Conservation (phyloP, 2,329 filamentous ascomycete species). For the Aspergillus carbonarius region DNA sequence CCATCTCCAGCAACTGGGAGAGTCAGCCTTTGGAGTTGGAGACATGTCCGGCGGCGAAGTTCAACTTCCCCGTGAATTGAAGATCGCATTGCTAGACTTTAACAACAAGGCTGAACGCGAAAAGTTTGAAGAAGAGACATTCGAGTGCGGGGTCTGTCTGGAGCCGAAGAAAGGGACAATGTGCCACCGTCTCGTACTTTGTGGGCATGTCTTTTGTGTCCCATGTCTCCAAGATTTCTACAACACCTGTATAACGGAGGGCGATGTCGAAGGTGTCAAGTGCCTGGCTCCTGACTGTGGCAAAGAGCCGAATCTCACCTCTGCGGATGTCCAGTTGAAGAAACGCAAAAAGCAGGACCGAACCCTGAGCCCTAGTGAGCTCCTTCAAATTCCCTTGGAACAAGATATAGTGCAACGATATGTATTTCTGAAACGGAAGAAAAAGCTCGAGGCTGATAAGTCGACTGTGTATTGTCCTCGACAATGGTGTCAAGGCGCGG, state of each 20-base stretch:
- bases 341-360: slow-evolving; percentile 62
- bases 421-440: slow-evolving; percentile 87
- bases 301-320: slow-evolving; percentile 52
- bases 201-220: slow-evolving; percentile 87
- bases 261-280: slow-evolving; percentile 73
- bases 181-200: slow-evolving; percentile 80
- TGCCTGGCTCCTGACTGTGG: slow-evolving; percentile 80
- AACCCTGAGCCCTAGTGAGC: slow-evolving; percentile 76
- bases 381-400: slow-evolving; percentile 72
- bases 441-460: slow-evolving; percentile 86
- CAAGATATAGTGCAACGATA: slow-evolving; percentile 78
- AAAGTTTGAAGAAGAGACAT: slow-evolving; percentile 79
- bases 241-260: slow-evolving; percentile 80
- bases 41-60: slow-evolving; percentile 43
- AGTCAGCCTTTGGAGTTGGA: slow-evolving; percentile 54
- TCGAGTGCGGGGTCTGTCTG: slow-evolving; percentile 83
- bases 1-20: slow-evolving; percentile 58
- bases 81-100: slow-evolving; percentile 73
- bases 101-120: slow-evolving; percentile 71
- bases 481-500: slow-evolving; percentile 87
- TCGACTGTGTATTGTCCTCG: slow-evolving; percentile 90
- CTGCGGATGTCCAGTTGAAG: slow-evolving; percentile 27
- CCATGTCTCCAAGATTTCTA: slow-evolving; percentile 89
- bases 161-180: slow-evolving; percentile 84
- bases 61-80: slow-evolving; percentile 51